Percentiles rank a stretch among this genome's conserved stretches.
Evolutionary conservation across 2,329 filamentous ascomycete genomes (phyloP).

Genomic region (Claviceps purpurea): DNA sequence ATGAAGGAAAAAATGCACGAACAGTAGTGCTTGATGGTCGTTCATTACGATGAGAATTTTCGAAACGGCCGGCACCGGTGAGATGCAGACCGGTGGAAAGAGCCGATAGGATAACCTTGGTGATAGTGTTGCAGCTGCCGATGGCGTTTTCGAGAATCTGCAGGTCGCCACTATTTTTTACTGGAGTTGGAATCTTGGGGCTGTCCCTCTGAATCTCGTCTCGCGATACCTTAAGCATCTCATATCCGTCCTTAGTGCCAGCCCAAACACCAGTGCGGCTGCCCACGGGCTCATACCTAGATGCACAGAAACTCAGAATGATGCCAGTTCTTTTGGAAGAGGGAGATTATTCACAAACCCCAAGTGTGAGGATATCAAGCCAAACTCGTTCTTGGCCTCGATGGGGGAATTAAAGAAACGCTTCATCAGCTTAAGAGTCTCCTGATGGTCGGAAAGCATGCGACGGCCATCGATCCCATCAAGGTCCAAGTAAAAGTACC

Average conservation of each 20-base stretch:
- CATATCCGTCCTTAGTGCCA: constrained; percentile 37
- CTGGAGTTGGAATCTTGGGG: constrained; percentile 30
- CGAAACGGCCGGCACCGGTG: constrained; percentile 31
- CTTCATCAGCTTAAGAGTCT: constrained; percentile 40
- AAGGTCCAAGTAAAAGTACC: constrained; percentile 44
- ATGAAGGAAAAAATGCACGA: not conserved
- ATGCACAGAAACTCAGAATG: not conserved
- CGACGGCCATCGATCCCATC: constrained; percentile 37
- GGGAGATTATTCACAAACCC: constrained; percentile 22
- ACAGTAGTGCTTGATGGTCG: constrained; percentile 31
- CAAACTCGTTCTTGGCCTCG: constrained; percentile 43
- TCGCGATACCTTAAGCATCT: constrained; percentile 39
- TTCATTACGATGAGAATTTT: constrained; percentile 38
- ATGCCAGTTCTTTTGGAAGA: not conserved
- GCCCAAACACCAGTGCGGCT: constrained; percentile 32
- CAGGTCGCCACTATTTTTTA: constrained; percentile 35
- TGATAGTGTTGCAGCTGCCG: constrained; percentile 35
- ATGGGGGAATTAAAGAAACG: constrained; percentile 39
- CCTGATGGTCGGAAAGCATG: constrained; percentile 37
- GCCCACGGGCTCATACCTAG: constrained; percentile 34
- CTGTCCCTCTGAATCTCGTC: constrained; percentile 35
- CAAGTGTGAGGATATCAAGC: constrained; percentile 38
- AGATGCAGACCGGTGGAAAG: constrained; percentile 35
- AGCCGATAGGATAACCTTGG: constrained; percentile 35
- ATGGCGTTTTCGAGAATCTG: constrained; percentile 35